These are phyloP conservation scores for Pterocarpus macrocarpus DNA, from an alignment of 306 rosid genomes.

Conservation along the genomic window DNA sequence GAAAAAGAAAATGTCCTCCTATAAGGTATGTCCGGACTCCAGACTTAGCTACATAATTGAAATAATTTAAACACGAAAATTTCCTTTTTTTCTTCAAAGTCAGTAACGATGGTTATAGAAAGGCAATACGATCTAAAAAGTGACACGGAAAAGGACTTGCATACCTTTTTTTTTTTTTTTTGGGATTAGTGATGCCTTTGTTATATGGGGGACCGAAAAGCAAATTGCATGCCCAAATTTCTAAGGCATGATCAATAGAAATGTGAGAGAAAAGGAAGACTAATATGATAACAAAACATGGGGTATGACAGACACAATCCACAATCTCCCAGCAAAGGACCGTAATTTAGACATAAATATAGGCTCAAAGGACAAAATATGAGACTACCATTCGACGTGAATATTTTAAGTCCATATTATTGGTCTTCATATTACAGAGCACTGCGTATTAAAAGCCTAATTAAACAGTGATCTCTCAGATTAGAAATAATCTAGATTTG, in stretches of 20 bases:
- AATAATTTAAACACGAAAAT: not conserved
- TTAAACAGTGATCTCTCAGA: not conserved
- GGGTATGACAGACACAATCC: too few relatives aligned
- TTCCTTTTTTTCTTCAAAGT: not conserved
- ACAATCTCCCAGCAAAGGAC: not conserved
- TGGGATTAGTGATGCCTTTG: too few relatives aligned
- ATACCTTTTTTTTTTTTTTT: too few relatives aligned
- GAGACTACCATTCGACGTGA: not conserved
- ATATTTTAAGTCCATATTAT: not conserved
- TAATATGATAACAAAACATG: too few relatives aligned
- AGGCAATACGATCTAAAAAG: slow-evolving; percentile 1
- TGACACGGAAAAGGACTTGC: not conserved
- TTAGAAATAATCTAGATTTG: slow-evolving; percentile 12
- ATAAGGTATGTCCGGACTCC: not conserved
- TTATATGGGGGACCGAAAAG: too few relatives aligned
- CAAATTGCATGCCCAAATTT: too few relatives aligned
- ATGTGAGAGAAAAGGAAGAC: too few relatives aligned
- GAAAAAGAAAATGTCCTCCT: not conserved
- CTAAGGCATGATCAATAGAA: too few relatives aligned
- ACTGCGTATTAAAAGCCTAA: not conserved
- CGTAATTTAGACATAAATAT: not conserved
- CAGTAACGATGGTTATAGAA: not conserved
- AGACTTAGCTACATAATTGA: not conserved
- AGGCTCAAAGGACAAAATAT: not conserved
- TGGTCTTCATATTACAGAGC: slow-evolving; percentile 15